Percentiles rank a stretch among this genome's conserved stretches.
Evolutionary conservation across 768 basidiomycete genomes (phyloP).

Genomic region (Mycena olivaceomarginata): DNA sequence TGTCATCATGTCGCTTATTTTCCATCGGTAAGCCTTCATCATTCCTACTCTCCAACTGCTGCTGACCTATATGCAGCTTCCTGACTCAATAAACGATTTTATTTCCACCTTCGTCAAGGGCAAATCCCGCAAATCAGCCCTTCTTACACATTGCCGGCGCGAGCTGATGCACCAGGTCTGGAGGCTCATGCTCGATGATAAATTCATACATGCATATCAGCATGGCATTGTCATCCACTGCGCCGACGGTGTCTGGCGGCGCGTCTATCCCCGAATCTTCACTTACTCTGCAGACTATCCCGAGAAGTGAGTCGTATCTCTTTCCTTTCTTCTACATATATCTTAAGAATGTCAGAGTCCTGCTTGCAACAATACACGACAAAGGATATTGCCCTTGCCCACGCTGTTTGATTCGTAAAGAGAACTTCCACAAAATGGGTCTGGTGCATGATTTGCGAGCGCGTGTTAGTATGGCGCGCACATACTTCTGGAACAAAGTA

Average conservation of each 20-base stretch:
- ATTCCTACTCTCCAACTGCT: neutral
- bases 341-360: slow-evolving; percentile 32
- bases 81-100: slow-evolving; percentile 12
- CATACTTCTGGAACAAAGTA: neutral
- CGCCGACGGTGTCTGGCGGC: no score
- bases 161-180: no score
- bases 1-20: slow-evolving; percentile 48
- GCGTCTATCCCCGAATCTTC: no score
- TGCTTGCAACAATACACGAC: slow-evolving; percentile 42
- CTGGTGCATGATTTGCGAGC: neutral
- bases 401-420: neutral
- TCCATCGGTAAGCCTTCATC: slow-evolving; percentile 10
- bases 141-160: no score
- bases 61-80: slow-evolving; percentile 9
- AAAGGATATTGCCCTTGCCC: neutral
- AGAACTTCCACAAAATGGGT: neutral
- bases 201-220: no score
- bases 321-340: neutral
- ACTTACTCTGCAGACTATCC: neutral
- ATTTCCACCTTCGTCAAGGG: neutral
- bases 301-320: slow-evolving; percentile 45
- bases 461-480: neutral
- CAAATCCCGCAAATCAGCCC: no score
- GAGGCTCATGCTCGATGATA: no score
- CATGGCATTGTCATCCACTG: no score